Conservation (phyloP, 1,284 basidiomycete species). For the Austroboletus niveus region DNA sequence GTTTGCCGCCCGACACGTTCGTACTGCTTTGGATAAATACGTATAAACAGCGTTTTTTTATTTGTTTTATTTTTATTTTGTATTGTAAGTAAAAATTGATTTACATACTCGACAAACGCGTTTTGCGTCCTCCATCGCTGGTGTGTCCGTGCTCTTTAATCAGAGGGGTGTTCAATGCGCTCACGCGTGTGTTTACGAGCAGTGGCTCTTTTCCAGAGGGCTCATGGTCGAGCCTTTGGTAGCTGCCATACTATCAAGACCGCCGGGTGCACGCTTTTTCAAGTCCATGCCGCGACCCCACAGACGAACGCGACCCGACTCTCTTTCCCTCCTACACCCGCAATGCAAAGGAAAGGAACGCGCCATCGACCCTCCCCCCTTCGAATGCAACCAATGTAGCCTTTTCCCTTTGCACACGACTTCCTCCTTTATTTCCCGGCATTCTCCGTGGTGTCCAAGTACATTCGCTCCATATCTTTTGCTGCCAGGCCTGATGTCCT, state of each 20-base stretch:
- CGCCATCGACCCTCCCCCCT: constrained; percentile 32
- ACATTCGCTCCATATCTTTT: constrained; percentile 3
- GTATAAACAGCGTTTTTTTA: not conserved
- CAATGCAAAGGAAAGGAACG: constrained; percentile 52
- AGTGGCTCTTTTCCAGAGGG: not conserved
- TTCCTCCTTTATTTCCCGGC: constrained; percentile 39
- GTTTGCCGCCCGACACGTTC: constrained; percentile 6
- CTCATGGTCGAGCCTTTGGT: constrained; percentile 33
- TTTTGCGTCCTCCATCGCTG: not conserved
- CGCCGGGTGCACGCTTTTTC: constrained; percentile 16
- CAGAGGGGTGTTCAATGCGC: too few relatives aligned
- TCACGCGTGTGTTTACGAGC: too few relatives aligned
- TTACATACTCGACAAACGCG: not conserved
- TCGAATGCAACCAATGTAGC: constrained; percentile 27
- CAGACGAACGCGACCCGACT: constrained; percentile 36
- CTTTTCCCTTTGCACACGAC: constrained; percentile 1
- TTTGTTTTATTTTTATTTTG: not conserved
- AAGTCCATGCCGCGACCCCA: constrained; percentile 29
- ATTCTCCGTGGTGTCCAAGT: constrained; percentile 44
- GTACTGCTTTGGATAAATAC: not conserved
- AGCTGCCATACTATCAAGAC: constrained; percentile 22
- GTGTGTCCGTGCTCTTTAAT: constrained; percentile 10
- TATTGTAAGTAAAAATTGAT: not conserved
- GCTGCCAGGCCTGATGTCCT: constrained; percentile 10
- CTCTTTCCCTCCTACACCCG: constrained; percentile 54